Evolutionary conservation across 345 rosid genomes (phyloP).

Genomic region (Barbarea vulgaris): DNA sequence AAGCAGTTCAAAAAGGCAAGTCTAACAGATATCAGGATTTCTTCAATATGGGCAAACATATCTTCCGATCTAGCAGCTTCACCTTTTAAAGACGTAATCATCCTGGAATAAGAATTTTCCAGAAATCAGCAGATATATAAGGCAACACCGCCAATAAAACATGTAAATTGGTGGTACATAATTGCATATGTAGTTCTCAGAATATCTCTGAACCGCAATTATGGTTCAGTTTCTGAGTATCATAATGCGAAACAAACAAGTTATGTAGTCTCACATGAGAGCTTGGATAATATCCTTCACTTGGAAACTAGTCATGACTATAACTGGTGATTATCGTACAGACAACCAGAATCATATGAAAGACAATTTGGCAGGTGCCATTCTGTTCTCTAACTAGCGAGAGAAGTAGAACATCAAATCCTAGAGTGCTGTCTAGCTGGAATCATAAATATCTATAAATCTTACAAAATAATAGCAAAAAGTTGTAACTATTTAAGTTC

Average conservation of each 20-base stretch:
- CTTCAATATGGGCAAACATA: conserved; percentile 66
- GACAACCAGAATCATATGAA: conserved; percentile 8
- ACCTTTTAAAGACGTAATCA: conserved; percentile 72
- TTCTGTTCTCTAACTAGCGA: background rate
- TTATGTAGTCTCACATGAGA: background rate
- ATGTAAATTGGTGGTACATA: background rate
- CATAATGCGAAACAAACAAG: background rate
- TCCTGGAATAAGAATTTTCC: conserved; percentile 48
- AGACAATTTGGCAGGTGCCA: background rate
- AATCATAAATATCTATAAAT: background rate
- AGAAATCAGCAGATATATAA: background rate
- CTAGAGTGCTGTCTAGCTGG: background rate
- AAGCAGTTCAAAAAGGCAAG: conserved; percentile 84
- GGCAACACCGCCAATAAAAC: background rate
- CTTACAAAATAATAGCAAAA: background rate
- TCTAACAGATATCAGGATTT: conserved; percentile 78
- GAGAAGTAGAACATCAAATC: conserved; percentile 3
- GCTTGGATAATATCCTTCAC: background rate
- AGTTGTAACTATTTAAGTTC: background rate
- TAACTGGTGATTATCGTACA: background rate
- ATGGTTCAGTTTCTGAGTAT: background rate
- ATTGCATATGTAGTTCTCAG: background rate
- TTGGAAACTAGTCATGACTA: background rate
- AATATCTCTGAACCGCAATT: background rate
- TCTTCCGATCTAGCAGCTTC: conserved; percentile 79